These are phyloP conservation scores for Myochromella boudieri DNA, from an alignment of 768 basidiomycete genomes.

Conservation along the genomic window DNA sequence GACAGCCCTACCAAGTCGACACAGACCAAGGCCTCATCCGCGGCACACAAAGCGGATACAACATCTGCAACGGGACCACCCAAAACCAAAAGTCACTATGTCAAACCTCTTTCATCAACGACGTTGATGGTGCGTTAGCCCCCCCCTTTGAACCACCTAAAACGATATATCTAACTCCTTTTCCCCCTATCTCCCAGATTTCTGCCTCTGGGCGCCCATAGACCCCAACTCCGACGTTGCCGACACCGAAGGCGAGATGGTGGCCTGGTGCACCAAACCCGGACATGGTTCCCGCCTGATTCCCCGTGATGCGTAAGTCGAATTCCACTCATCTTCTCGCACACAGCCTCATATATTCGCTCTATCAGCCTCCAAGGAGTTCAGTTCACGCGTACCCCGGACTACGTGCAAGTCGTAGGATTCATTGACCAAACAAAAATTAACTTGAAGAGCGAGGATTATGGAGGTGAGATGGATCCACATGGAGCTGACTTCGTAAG, in stretches of 20 bases:
- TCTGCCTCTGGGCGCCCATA: slow-evolving; percentile 65
- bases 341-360: no score
- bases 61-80: slow-evolving; percentile 62
- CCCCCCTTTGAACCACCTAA: no score
- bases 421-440: slow-evolving; percentile 62
- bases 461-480: slow-evolving; percentile 77
- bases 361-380: slow-evolving; percentile 60
- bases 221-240: slow-evolving; percentile 55
- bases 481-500: slow-evolving; percentile 63
- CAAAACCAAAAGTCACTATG: slow-evolving; percentile 44
- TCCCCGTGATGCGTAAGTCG: slow-evolving; percentile 64
- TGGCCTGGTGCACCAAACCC: slow-evolving; percentile 77
- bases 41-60: slow-evolving; percentile 60
- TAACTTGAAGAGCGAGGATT: slow-evolving; percentile 52
- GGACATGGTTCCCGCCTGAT: slow-evolving; percentile 74
- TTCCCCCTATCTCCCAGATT: slow-evolving; percentile 43
- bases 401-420: slow-evolving; percentile 62
- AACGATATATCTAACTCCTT: slow-evolving; percentile 13
- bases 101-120: slow-evolving; percentile 56
- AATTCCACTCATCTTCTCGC: no score
- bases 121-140: slow-evolving; percentile 41
- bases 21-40: slow-evolving; percentile 31
- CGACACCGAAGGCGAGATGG: slow-evolving; percentile 66
- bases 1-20: slow-evolving; percentile 29
- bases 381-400: slow-evolving; percentile 59